A percentile compares a stretch with the other conserved stretches of the same genome.
phyloP scores from a whole-genome alignment of 306 rosid species.

The Prunus kanzakura region DNA sequence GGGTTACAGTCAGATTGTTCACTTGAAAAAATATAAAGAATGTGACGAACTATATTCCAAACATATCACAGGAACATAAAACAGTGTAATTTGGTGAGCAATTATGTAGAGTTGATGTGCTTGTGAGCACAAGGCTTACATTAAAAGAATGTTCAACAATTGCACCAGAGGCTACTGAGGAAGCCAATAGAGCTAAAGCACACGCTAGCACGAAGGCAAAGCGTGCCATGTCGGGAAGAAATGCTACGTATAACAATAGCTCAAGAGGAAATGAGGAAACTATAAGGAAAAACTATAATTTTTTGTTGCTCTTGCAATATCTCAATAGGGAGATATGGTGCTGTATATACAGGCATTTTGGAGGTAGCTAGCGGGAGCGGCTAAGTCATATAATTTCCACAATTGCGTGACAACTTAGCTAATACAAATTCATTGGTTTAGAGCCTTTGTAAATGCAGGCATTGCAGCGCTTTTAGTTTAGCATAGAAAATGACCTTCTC shows the following conservation, averaged over 20 bases:
- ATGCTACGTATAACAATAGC: background rate
- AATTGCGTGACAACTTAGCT: background rate
- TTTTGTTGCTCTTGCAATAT: background rate
- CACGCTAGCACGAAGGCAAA: constrained; percentile 23
- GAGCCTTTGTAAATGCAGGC: background rate
- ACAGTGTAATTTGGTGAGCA: background rate
- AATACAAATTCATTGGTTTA: background rate
- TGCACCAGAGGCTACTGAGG: constrained; percentile 43
- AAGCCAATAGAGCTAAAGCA: constrained; percentile 33
- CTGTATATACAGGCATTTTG: background rate
- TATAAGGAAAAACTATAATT: background rate
- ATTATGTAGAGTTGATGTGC: background rate
- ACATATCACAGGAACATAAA: background rate
- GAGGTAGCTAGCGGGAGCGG: background rate
- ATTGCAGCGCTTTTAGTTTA: background rate
- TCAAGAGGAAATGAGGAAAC: background rate
- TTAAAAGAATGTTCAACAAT: constrained; percentile 42
- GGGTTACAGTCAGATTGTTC: constrained; percentile 27
- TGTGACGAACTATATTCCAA: background rate
- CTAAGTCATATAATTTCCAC: background rate
- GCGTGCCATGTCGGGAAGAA: constrained; percentile 21
- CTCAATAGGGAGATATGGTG: background rate
- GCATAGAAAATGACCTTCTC: background rate
- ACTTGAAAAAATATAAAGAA: constrained; percentile 22
- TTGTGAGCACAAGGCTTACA: constrained; percentile 24